Base-by-base conservation (phyloP, 2,329 filamentous ascomycete species). In the Fusarium redolens region DNA sequence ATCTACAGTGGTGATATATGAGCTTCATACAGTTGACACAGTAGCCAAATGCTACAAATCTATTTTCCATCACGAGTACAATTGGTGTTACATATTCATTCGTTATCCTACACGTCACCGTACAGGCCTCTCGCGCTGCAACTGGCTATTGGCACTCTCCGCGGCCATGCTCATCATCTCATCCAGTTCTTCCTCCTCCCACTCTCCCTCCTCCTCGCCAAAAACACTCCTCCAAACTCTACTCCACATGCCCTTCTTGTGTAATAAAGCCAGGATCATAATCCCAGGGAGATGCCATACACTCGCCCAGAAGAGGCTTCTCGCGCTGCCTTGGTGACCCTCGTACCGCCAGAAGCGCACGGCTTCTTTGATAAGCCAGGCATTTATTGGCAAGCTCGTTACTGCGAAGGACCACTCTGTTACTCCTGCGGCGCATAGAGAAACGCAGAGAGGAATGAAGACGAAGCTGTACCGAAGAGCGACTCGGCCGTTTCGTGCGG, bases 241-340 rank as follows among this genome's bases (percentile, higher is more conserved):
- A 72, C 91, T 88, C 94, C 94, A 96, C 83, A 97, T 88, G 0
- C 95, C 96, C 84, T 95, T 97, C 88, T 99, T 99, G 82, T 97
- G 94, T 61, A 93, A 89, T 82, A 98, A 92, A 5, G 95, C 96
- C 68, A 98, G 85, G 51, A 98, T 94, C 86, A 99, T 90, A 45
- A 98, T 88, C 31, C 92, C 92, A 0, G 96, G 96, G 52, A 99
- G 82, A 83, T 98, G 95, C 96, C 96, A 98, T 14, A 99, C 94
- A 81, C 94, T 97, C 4, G 96, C 95, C 96, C 96, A 99, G 82
- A 99, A 99, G 58, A 99, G 82, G 0, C 92, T 92, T 62, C 94
- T 89, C 4, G 96, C 95, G 22, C 89, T 94, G 4, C 95, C 95
- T 75, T 92, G 91, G 69, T 92, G 89, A 17, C 96, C 96, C 77